A percentile compares a stretch with the other conserved stretches of the same genome.
Conservation (phyloP, 2,329 filamentous ascomycete species). For the Xylaria polymorpha region DNA sequence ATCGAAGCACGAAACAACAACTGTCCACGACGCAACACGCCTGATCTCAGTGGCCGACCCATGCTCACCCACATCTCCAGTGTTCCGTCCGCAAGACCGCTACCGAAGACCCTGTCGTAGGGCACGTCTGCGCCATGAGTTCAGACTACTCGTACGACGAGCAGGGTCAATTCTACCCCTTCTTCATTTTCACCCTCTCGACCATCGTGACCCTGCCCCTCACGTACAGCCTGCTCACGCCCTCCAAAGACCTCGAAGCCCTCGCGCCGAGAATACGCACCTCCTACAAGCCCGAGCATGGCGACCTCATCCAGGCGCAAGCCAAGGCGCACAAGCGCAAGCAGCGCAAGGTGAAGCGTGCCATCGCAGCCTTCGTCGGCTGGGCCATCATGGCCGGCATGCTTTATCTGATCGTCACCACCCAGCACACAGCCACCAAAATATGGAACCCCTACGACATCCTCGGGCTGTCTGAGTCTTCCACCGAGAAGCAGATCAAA, state of each 20-base stretch:
- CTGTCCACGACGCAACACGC: conserved; percentile 28
- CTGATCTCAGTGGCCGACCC: conserved; percentile 19
- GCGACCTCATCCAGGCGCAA: conserved; percentile 82
- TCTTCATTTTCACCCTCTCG: conserved; percentile 94
- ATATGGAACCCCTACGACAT: conserved; percentile 99
- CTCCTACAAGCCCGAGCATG: conserved; percentile 83
- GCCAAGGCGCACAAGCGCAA: conserved; percentile 89
- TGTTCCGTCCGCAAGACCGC: conserved; percentile 21
- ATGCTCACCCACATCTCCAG: conserved; percentile 30
- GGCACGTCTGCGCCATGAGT: conserved; percentile 71
- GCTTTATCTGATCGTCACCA: conserved; percentile 88
- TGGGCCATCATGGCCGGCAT: conserved; percentile 90
- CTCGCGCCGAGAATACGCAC: conserved; percentile 85
- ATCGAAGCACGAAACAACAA: conserved; percentile 20
- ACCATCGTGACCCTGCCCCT: conserved; percentile 89
- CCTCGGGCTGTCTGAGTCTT: conserved; percentile 84
- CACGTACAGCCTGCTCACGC: conserved; percentile 87
- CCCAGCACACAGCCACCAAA: conserved; percentile 76
- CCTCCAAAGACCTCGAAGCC: conserved; percentile 79
- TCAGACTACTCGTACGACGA: conserved; percentile 99
- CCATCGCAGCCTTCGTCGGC: conserved; percentile 77
- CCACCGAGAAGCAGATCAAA: conserved; percentile 91
- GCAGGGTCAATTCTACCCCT: conserved; percentile 98
- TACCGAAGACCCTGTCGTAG: conserved; percentile 48
- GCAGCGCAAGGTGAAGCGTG: conserved; percentile 88